Evolutionary conservation across 2,329 filamentous ascomycete species (phyloP).

Genomic region (Botryotinia globosa): DNA sequence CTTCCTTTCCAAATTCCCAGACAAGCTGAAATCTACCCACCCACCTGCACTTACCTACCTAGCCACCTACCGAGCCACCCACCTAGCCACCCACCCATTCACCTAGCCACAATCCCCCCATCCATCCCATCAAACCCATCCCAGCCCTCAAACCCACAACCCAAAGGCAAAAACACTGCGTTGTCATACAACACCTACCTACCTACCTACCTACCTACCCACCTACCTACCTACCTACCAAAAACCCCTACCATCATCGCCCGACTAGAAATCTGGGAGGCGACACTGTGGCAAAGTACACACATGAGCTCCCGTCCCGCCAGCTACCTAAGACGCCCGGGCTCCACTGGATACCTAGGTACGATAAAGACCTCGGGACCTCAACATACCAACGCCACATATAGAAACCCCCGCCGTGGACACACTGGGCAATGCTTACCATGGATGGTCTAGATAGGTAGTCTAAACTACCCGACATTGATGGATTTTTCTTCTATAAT

Average conservation of each 20-base stretch:
- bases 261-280: too few species aligned
- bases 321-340: too few species aligned
- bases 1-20: conserved; percentile 31
- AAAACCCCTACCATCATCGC: too few species aligned
- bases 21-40: conserved; percentile 32
- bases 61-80: neutral
- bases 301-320: conserved; percentile 23
- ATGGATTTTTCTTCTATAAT: neutral
- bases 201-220: too few species aligned
- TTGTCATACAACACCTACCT: conserved; percentile 20
- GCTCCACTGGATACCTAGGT: too few species aligned
- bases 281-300: conserved; percentile 33
- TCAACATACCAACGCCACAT: neutral
- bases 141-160: neutral
- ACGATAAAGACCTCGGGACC: too few species aligned
- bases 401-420: neutral
- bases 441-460: neutral
- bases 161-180: conserved; percentile 24
- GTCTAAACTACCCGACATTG: neutral
- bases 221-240: too few species aligned
- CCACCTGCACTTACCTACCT: neutral
- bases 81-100: neutral
- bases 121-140: too few species aligned
- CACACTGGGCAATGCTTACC: too few species aligned
- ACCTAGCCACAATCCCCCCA: neutral